phyloP scores from a whole-genome alignment of 257 asterid genomes.

The Solanum pennellii region DNA sequence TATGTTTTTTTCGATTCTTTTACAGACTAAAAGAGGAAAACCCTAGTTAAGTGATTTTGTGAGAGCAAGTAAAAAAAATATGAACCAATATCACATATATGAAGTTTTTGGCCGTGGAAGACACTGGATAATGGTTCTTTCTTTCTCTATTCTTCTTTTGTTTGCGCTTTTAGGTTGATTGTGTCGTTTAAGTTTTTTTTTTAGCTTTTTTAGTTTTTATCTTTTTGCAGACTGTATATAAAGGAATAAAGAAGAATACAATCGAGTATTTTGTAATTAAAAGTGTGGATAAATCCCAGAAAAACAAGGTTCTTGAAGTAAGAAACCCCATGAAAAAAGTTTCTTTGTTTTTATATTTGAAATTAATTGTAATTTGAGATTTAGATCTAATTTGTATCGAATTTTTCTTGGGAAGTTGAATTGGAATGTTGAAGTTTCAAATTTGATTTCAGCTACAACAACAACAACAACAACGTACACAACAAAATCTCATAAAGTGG shows the following conservation, averaged over 20 bases:
- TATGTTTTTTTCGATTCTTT: too few species aligned
- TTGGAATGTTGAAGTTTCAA: neutral
- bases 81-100: constrained; percentile 91
- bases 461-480: neutral
- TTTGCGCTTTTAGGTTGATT: neutral
- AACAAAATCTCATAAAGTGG: neutral
- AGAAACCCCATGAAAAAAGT: constrained; percentile 6
- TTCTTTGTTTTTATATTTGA: neutral
- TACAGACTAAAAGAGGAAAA: neutral
- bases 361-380: neutral
- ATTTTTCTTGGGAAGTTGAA: neutral
- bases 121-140: constrained; percentile 30
- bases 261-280: constrained; percentile 82
- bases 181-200: neutral
- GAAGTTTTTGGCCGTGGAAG: constrained; percentile 92
- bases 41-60: constrained; percentile 7
- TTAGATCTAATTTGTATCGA: neutral
- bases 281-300: constrained; percentile 87
- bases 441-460: neutral
- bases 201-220: neutral
- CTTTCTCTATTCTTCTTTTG: neutral
- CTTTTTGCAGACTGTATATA: constrained; percentile 67
- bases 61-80: constrained; percentile 1
- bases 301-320: constrained; percentile 83
- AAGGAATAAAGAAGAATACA: constrained; percentile 94